A percentile compares a stretch with the other conserved stretches of the same genome.
These are phyloP conservation scores for Oryza meridionalis DNA, from an alignment of 176 grass and related monocot species.

Conservation along the genomic window DNA sequence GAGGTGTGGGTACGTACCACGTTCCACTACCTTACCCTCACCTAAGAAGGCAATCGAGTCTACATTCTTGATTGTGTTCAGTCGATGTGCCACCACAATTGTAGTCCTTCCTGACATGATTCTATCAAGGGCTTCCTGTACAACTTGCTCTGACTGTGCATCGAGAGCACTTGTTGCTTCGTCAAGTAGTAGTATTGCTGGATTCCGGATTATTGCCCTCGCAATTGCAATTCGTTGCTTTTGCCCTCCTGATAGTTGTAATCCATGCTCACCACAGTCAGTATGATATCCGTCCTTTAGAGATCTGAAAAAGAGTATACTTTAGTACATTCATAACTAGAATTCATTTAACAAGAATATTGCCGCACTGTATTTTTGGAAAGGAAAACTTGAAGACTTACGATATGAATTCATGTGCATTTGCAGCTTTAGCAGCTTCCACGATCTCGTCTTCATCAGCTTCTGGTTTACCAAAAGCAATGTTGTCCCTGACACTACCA, in stretches of 20 bases:
- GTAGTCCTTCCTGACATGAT: constrained; percentile 97
- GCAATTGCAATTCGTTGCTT: constrained; percentile 98
- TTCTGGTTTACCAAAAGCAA: constrained; percentile 94
- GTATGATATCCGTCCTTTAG: constrained; percentile 92
- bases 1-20: constrained; percentile 84
- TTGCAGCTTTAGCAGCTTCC: constrained; percentile 85
- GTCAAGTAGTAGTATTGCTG: constrained; percentile 89
- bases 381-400: constrained; percentile 45
- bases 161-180: constrained; percentile 98
- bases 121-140: constrained; percentile 92
- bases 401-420: constrained; percentile 97
- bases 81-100: constrained; percentile 86
- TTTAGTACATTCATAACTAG: constrained; percentile 20
- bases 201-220: constrained; percentile 87
- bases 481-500: constrained; percentile 82
- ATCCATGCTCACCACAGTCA: constrained; percentile 82
- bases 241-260: constrained; percentile 92
- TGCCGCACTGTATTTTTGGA: background rate
- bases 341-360: constrained; percentile 15
- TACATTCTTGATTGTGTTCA: constrained; percentile 94
- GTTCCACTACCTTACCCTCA: constrained; percentile 86
- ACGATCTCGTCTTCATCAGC: constrained; percentile 85
- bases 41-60: constrained; percentile 91
- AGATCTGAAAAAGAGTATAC: constrained; percentile 58
- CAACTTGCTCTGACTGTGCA: constrained; percentile 93